Evolutionary conservation across 345 rosid genomes (phyloP).

Genomic region (Limnanthes douglasii): DNA sequence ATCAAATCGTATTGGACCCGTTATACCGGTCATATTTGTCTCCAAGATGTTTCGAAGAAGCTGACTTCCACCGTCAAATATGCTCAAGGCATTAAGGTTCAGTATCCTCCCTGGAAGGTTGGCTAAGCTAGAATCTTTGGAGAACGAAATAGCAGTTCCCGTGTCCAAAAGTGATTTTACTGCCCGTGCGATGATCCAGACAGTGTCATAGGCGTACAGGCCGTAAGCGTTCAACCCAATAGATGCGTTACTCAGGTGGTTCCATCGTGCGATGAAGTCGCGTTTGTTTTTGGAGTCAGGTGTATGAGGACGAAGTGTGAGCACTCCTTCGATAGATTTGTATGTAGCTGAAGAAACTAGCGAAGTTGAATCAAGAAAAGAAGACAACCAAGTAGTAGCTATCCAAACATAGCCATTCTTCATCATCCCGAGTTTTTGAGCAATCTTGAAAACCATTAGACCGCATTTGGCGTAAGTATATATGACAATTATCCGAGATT

Average conservation of each 20-base stretch:
- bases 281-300: constrained; percentile 45
- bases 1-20: constrained; percentile 48
- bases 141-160: constrained; percentile 58
- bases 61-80: constrained; percentile 53
- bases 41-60: constrained; percentile 36
- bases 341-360: constrained; percentile 14
- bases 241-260: constrained; percentile 48
- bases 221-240: constrained; percentile 64
- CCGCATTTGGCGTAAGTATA: constrained; percentile 43
- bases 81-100: constrained; percentile 59
- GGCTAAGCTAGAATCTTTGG: constrained; percentile 35
- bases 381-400: constrained; percentile 66
- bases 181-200: constrained; percentile 83
- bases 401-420: constrained; percentile 78
- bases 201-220: constrained; percentile 79
- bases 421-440: constrained; percentile 70
- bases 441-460: constrained; percentile 47
- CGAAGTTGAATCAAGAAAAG: constrained; percentile 47
- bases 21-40: constrained; percentile 62
- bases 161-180: constrained; percentile 44
- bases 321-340: constrained; percentile 36
- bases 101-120: constrained; percentile 31
- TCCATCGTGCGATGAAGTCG: constrained; percentile 54
- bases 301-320: constrained; percentile 61
- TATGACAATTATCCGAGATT: constrained; percentile 61